Evolutionary conservation across 169 alveolate genomes (phyloP).

Genomic region (Amoebophrya sp.): DNA sequence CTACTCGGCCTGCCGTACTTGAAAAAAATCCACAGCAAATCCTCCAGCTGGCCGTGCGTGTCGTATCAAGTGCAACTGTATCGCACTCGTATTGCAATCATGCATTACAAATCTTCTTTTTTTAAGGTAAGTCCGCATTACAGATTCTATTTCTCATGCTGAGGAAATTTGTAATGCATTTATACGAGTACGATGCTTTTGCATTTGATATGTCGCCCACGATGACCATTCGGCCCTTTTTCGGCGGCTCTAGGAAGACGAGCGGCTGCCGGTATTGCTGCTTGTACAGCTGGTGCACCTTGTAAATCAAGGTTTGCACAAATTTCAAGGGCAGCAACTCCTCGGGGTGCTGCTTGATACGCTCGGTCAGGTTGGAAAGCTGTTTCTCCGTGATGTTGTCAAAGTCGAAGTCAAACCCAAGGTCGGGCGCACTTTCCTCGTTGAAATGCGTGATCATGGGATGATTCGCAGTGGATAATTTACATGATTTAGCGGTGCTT

Average conservation of each 20-base stretch:
- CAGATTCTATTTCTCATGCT: too few species aligned
- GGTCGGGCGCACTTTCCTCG: neutral
- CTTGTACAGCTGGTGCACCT: neutral
- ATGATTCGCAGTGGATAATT: too few species aligned
- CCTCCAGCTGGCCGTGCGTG: constrained; percentile 75
- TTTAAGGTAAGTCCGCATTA: too few species aligned
- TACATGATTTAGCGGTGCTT: too few species aligned
- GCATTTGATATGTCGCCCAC: too few species aligned
- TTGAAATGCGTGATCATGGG: too few species aligned
- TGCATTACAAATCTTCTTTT: too few species aligned
- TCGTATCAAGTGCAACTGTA: too few species aligned
- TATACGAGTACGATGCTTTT: too few species aligned
- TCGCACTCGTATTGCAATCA: too few species aligned
- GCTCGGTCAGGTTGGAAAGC: neutral
- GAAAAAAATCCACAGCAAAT: constrained; percentile 68
- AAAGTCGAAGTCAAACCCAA: neutral
- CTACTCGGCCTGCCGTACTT: constrained; percentile 70
- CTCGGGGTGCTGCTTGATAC: neutral
- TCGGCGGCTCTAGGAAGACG: neutral
- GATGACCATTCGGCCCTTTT: constrained; percentile 45
- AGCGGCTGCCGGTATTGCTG: neutral
- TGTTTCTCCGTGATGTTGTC: neutral
- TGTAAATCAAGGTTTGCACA: neutral
- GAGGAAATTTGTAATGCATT: too few species aligned
- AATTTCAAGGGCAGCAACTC: neutral